A percentile compares a stretch with the other conserved stretches of the same genome.
Evolutionary conservation across 2,329 filamentous ascomycete species (phyloP).

Genomic region (Aureobasidium sp.): DNA sequence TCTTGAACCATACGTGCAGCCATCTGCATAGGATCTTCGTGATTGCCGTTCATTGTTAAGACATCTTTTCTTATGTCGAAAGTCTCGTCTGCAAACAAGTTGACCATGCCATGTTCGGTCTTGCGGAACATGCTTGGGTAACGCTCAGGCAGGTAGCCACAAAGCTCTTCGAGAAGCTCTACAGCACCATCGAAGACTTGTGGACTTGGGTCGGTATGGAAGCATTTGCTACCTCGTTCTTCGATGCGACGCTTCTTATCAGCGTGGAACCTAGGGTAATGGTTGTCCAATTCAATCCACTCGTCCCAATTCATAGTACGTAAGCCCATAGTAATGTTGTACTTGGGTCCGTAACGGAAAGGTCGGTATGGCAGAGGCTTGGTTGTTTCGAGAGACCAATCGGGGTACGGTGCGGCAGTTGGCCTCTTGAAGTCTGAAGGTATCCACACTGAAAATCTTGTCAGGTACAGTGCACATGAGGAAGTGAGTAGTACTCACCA

Average conservation of each 20-base stretch:
- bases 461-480: neutral
- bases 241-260: conserved; percentile 62
- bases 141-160: conserved; percentile 61
- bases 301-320: conserved; percentile 62
- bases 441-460: conserved; percentile 43
- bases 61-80: conserved; percentile 62
- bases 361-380: conserved; percentile 71
- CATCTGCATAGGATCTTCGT: conserved; percentile 72
- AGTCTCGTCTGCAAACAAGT: conserved; percentile 61
- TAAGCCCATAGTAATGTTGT: conserved; percentile 70
- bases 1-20: conserved; percentile 69
- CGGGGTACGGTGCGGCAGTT: conserved; percentile 52
- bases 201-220: conserved; percentile 57
- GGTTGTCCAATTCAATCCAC: conserved; percentile 81
- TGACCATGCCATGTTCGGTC: conserved; percentile 60
- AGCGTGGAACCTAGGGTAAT: conserved; percentile 65
- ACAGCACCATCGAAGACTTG: conserved; percentile 56
- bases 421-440: conserved; percentile 55
- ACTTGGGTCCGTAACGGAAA: conserved; percentile 69
- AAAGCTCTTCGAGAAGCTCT: conserved; percentile 69
- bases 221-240: conserved; percentile 61
- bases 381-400: conserved; percentile 62
- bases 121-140: conserved; percentile 65
- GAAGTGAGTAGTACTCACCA: conserved; percentile 30
- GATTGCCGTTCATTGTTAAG: conserved; percentile 35